Evolutionary conservation across 2,329 filamentous ascomycete genomes (phyloP).

Genomic region (Cladosporium sp.): DNA sequence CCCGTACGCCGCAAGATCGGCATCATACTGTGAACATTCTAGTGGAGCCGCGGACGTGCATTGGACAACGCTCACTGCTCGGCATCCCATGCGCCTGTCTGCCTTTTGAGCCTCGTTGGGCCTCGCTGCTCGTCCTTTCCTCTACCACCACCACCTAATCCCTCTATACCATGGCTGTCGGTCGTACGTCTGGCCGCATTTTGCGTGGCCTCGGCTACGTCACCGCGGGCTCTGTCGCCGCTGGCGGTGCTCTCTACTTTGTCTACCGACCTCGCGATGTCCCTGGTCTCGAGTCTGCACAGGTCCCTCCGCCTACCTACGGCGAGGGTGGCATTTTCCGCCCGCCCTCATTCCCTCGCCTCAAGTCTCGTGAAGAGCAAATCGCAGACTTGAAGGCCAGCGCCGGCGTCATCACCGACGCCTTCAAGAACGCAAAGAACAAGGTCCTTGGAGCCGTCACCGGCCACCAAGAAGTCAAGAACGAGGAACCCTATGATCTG

Average conservation of each 20-base stretch:
- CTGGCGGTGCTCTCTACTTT: conserved; percentile 61
- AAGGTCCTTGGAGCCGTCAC: conserved; percentile 43
- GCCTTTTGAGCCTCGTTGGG: conserved; percentile 12
- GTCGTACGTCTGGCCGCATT: conserved; percentile 44
- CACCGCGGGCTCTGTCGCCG: conserved; percentile 55
- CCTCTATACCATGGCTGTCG: conserved; percentile 17
- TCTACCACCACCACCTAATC: not conserved
- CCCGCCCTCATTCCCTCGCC: conserved; percentile 65
- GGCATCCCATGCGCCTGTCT: conserved; percentile 3
- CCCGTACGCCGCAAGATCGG: conserved; percentile 16
- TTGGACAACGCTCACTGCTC: conserved; percentile 11
- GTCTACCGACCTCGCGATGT: conserved; percentile 72
- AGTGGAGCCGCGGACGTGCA: conserved; percentile 19
- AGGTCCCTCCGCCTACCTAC: conserved; percentile 70
- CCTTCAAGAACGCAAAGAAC: conserved; percentile 49
- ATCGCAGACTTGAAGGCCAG: conserved; percentile 60
- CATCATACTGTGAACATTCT: conserved; percentile 16
- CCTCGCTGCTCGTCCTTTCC: conserved; percentile 6
- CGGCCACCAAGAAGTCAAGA: conserved; percentile 32
- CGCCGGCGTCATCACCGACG: conserved; percentile 45
- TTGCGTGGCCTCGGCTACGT: conserved; percentile 62
- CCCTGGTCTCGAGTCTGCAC: conserved; percentile 67
- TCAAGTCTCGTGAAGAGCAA: conserved; percentile 65
- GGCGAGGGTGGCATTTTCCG: conserved; percentile 68
- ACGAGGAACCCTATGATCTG: conserved; percentile 62